Evolutionary conservation across 208 protist species (phyloP), one percentile per base, ranked within the genome.

Genomic region (Trypanosoma boissoni): DNA sequence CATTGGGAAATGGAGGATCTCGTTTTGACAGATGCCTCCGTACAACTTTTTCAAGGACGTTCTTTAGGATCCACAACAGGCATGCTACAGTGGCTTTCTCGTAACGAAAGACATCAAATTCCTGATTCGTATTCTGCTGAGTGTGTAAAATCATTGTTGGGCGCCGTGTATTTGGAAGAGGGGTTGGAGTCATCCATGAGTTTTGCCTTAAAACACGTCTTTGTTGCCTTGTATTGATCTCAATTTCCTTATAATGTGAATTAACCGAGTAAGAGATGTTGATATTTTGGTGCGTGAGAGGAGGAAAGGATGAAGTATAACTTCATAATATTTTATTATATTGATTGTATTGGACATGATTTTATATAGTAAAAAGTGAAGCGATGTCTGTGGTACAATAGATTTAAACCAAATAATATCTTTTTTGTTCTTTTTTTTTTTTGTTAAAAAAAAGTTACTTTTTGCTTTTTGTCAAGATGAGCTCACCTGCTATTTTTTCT

Each of bases 1-100:
- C 67, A 72, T n/a, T 95, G 89, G 86, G 55, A 69, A 26, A 61
- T 95, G 58, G 83, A 91, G 45, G 62, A 87, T 75, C 78, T 95
- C 77, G 64, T 95, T 2, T 72, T 95, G 8, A 89, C 89, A n/a
- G 89, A 95, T 58, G 75, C 76, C 21, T 82, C 79, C 2, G 72
- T 82, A 10, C 68, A 89, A 20, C 52, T 91, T 28, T 74, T 95
- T 57, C 71, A 75, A 2, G 50, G 58, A n/a, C 58, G 80, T 43
- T 68, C 76, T 36, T 48, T 78, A 28, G 64, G 53, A 16, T 83
- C 79, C 1, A 63, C 83, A 10, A 76, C 76, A 34, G 80, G 76
- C 9, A 62, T 91, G 24, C 51, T 83, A 27, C 54, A 62, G 10
- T 92, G 84, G 83, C 55, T 92, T 0, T 62, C 83, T 18, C n/a